A percentile compares a stretch with the other conserved stretches of the same genome.
phyloP scores from a whole-genome alignment of 2,329 filamentous ascomycete genomes.

The Chaetoscypha palmicola region DNA sequence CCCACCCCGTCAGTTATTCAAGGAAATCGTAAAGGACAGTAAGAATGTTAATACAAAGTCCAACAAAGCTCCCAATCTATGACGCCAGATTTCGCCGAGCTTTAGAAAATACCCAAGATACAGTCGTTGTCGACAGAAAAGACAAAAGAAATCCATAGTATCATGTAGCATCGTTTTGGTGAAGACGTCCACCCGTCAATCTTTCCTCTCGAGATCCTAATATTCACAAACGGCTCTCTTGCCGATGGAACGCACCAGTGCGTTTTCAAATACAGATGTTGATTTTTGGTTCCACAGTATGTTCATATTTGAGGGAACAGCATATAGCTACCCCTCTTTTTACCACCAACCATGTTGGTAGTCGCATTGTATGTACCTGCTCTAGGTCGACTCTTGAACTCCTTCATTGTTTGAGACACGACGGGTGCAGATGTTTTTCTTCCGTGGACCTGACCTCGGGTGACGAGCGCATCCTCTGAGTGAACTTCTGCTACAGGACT shows the following conservation, averaged over 20 bases:
- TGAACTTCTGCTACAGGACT: conserved; percentile 25
- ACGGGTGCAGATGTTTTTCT: conserved; percentile 27
- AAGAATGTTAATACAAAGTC: conserved; percentile 6
- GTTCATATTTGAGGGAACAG: conserved; percentile 25
- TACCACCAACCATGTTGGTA: conserved; percentile 9
- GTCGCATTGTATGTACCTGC: conserved; percentile 16
- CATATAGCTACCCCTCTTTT: conserved; percentile 26
- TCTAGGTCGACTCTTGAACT: conserved; percentile 22
- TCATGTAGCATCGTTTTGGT: conserved; percentile 13
- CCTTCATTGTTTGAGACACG: conserved; percentile 12
- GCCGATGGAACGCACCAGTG: neutral
- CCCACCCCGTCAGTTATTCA: neutral
- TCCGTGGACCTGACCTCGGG: conserved; percentile 17
- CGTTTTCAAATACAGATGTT: neutral
- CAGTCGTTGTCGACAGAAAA: neutral
- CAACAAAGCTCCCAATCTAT: neutral
- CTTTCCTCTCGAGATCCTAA: conserved; percentile 2
- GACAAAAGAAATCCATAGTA: conserved; percentile 15
- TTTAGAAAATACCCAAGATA: conserved; percentile 5
- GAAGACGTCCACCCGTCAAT: neutral
- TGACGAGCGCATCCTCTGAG: neutral
- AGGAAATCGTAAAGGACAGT: conserved; percentile 5
- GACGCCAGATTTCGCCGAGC: neutral
- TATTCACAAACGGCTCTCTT: neutral
- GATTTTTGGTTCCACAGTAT: neutral